Base-by-base conservation (phyloP, 1,139 yeast species). In the Kurtzmaniella quercitrusa region DNA sequence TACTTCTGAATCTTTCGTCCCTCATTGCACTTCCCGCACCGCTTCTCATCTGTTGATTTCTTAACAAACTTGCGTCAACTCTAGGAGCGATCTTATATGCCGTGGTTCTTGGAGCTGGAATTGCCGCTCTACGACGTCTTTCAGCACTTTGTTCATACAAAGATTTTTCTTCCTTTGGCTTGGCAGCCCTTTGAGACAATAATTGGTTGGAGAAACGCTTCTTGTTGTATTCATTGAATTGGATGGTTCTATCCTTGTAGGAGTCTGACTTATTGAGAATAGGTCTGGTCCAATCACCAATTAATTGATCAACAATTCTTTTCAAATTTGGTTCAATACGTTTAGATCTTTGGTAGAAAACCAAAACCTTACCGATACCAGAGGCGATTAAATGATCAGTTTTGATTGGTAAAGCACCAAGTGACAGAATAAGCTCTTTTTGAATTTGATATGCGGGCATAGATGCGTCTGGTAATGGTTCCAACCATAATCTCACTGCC, bases 221-320 rank as follows among this genome's bases (percentile, higher is more conserved):
- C 50, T 84, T 80, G 60, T 87, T 86, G 65, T 87, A 89, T 42
- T 79, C 82, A 47, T 80, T 77, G 50, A 83, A 78, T 55, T 78
- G 78, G 47, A 93, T 82, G 46, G 82, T 74, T 65, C 89, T 84
- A 65, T 93, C 97, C 63, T 94, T 82, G 68, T 91, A 93, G 52
- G 93, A 88, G 63, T 93, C 98, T 2, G 95, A 85, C 49, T 95
- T 85, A 52, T 95, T 96, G 74, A 94, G 87, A 48, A 94, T 89
- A 33, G 98, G 98, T 63, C 98, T 80, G 7, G 98, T 93, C 99
- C 99, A 93, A 61, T 89, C 95, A 30, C 96, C 96, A 53, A 94
- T 85, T 47, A 94, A 71, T 58, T 83, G 81, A 60, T 93, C 98
- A 5, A 96, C 98, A 39, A 84, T 74, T 56, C 95, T 83, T 61